Base-by-base conservation (phyloP, 140 eudicot genomes). In the Oenanthe javanica region DNA sequence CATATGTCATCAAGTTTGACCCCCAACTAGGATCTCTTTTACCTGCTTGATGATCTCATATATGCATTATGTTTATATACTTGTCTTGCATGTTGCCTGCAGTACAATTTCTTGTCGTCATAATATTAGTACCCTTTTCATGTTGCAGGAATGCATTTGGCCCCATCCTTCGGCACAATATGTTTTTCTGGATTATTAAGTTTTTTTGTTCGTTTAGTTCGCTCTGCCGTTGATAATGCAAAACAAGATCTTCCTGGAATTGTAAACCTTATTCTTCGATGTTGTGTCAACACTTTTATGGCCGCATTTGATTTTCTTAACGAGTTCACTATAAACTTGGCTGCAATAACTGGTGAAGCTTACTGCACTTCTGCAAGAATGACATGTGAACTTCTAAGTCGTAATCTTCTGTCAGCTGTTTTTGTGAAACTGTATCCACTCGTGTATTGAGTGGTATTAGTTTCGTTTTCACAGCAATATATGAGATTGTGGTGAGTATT, bases 331-430 rank as follows among this genome's bases (percentile, higher is more conserved):
- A 85, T 95, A 57, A 95, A 90, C 80, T 95, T 95, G 80, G 90
- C 96, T 14, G 99, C 99, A 9, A 93, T 95, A 81, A 95, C 99
- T 18, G 99, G 99, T 77, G 98, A 95, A 89, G 89, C 99, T 13
- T 95, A 95, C 84, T 93, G 97, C 86, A 82, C 87, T 38, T 90
- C 97, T 82, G 97, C 99, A 15, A 91, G 87, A 83, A 89, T 95
- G 91, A 86, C 98, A 1, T 95, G 91, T 72, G 99, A 95, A 79
- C 97, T 95, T 78, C 82, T 95, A 51, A 88, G 82, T 75, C 93
- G 99, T 4, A 95, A 95, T 87, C 97, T 95, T 87, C 88, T 95
- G 36, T 95, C 99, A 11, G 85, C 93, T 45, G 97, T 93, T 45
- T 81, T 89, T 77, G 99, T 95, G 97, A 95, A 89, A 89, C 88